Conservation (phyloP, 306 rosid genomes). For the Betula pendula region DNA sequence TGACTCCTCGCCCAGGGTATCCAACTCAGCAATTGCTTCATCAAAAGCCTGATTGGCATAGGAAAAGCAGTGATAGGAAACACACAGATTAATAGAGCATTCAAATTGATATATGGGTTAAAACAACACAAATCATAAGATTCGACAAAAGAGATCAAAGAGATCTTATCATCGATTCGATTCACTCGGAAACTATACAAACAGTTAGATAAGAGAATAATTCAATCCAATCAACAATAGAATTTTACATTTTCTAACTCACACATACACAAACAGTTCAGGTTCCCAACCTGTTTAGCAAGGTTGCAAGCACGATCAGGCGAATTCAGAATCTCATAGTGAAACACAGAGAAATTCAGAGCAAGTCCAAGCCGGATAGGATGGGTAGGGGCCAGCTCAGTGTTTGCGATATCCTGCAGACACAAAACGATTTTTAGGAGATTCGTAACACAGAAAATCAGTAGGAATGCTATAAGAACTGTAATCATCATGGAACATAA, state of each 20-base stretch:
- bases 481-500: not conserved
- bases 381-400: conserved; percentile 92
- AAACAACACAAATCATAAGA: not conserved
- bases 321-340: conserved; percentile 95
- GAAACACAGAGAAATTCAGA: conserved; percentile 90
- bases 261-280: not conserved
- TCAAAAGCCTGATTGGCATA: conserved; percentile 71
- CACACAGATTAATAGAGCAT: not conserved
- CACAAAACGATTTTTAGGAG: not conserved
- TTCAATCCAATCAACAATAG: not conserved
- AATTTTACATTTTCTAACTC: not conserved
- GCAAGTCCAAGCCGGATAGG: conserved; percentile 99
- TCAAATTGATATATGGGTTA: not conserved
- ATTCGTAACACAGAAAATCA: not conserved
- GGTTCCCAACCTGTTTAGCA: conserved; percentile 83
- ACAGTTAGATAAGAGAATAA: not conserved
- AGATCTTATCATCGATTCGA: not conserved
- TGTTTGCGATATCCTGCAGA: conserved; percentile 81
- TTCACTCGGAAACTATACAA: not conserved
- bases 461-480: not conserved
- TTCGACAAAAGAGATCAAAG: not conserved
- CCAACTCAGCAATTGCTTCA: conserved; percentile 98
- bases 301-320: conserved; percentile 99
- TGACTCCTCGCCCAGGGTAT: conserved; percentile 94
- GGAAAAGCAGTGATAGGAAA: conserved; percentile 10